These are phyloP conservation scores for Achaetomiella virescens DNA, from an alignment of 495 filamentous ascomycete species.

Conservation along the genomic window DNA sequence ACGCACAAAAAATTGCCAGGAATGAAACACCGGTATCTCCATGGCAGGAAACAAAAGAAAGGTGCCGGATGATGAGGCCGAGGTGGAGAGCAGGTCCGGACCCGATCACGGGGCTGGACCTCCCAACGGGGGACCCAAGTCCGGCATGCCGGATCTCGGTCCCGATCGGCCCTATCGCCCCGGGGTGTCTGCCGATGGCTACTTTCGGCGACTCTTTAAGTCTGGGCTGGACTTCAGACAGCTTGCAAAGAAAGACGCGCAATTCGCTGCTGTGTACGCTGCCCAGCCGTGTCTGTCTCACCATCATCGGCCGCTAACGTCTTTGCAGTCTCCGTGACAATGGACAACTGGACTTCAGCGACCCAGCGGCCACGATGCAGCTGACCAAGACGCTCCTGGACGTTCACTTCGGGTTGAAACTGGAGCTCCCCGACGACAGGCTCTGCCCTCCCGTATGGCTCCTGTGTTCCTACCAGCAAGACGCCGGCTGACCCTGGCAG, in stretches of 20 bases:
- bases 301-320: background rate
- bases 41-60: slow-evolving; percentile 27
- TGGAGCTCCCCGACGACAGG: slow-evolving; percentile 68
- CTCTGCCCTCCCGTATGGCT: slow-evolving; percentile 81
- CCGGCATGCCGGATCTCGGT: background rate
- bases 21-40: background rate
- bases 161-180: background rate
- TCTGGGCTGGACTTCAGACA: slow-evolving; percentile 30
- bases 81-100: background rate
- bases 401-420: slow-evolving; percentile 63
- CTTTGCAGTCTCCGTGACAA: slow-evolving; percentile 47
- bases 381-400: slow-evolving; percentile 74
- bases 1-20: background rate
- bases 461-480: background rate
- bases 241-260: slow-evolving; percentile 29
- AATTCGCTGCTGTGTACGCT: slow-evolving; percentile 25
- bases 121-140: background rate
- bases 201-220: slow-evolving; percentile 34
- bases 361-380: slow-evolving; percentile 71
- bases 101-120: background rate
- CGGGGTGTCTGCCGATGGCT: slow-evolving; percentile 21
- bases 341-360: slow-evolving; percentile 70
- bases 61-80: slow-evolving; percentile 4
- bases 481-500: slow-evolving; percentile 28
- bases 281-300: background rate